phyloP scores from a whole-genome alignment of 495 filamentous ascomycete species.

The Penicillium taxi region DNA sequence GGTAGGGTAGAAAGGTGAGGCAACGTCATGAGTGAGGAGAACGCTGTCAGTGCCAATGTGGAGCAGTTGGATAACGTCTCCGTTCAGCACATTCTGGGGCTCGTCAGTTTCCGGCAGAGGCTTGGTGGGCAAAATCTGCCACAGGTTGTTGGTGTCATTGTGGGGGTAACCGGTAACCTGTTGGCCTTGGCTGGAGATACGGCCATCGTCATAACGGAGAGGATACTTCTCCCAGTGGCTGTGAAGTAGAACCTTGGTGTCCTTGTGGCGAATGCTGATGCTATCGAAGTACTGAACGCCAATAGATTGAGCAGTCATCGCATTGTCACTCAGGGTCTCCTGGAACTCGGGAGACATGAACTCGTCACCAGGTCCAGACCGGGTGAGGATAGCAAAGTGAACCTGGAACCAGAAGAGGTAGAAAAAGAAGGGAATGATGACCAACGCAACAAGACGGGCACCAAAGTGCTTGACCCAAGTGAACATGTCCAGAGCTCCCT shows the following conservation, averaged over 20 bases:
- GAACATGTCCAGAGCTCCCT: slow-evolving; percentile 65
- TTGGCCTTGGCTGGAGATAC: slow-evolving; percentile 94
- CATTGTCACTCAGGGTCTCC: slow-evolving; percentile 89
- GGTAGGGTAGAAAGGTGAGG: slow-evolving; percentile 93
- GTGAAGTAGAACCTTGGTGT: slow-evolving; percentile 92
- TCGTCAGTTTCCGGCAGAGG: slow-evolving; percentile 41
- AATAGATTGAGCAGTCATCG: slow-evolving; percentile 77
- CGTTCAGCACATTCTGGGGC: slow-evolving; percentile 65
- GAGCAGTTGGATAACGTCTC: slow-evolving; percentile 79
- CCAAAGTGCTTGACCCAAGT: slow-evolving; percentile 84
- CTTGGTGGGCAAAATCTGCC: slow-evolving; percentile 75
- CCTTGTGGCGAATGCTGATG: slow-evolving; percentile 87
- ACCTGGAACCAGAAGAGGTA: slow-evolving; percentile 99
- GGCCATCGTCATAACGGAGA: slow-evolving; percentile 91
- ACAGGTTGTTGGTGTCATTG: slow-evolving; percentile 98
- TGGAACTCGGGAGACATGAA: slow-evolving; percentile 99
- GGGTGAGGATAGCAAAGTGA: slow-evolving; percentile 81
- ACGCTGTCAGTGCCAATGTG: slow-evolving; percentile 82
- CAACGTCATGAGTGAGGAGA: slow-evolving; percentile 92
- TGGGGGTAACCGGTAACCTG: slow-evolving; percentile 97
- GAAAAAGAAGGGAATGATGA: slow-evolving; percentile 89
- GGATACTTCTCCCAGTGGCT: slow-evolving; percentile 87
- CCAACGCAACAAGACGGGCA: slow-evolving; percentile 73
- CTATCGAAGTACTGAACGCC: slow-evolving; percentile 84
- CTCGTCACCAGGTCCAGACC: slow-evolving; percentile 91